Conservation (phyloP, 1,139 yeast genomes). For the Taphrina sp. region DNA sequence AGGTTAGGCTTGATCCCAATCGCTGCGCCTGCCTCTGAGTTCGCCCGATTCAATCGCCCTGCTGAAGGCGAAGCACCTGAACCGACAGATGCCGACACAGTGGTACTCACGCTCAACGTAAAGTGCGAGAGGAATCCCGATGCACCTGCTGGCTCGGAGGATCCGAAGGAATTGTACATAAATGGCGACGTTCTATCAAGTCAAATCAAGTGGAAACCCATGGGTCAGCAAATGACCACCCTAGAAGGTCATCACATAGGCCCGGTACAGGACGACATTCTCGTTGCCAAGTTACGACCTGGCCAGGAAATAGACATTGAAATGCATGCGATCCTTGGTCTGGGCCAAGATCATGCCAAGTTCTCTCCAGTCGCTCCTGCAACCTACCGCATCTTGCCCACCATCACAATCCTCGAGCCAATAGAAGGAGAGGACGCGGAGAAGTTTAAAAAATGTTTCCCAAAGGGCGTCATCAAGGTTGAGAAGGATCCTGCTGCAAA, state of each 20-base stretch:
- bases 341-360: constrained; percentile 95
- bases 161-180: constrained; percentile 77
- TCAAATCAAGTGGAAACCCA: constrained; percentile 86
- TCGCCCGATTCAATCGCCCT: constrained; percentile 54
- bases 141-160: constrained; percentile 74
- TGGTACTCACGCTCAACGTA: constrained; percentile 77
- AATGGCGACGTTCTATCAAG: constrained; percentile 76
- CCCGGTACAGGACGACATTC: constrained; percentile 68
- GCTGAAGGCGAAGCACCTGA: constrained; percentile 44
- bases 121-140: constrained; percentile 81
- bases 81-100: constrained; percentile 79
- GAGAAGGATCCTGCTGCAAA: constrained; percentile 51
- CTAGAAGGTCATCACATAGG: constrained; percentile 63
- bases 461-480: constrained; percentile 85
- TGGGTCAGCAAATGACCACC: constrained; percentile 64
- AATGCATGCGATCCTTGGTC: constrained; percentile 87
- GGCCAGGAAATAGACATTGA: constrained; percentile 91
- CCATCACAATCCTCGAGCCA: constrained; percentile 68
- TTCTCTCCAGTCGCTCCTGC: constrained; percentile 97
- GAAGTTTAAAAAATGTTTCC: constrained; percentile 84
- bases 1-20: constrained; percentile 90
- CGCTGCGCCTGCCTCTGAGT: constrained; percentile 83
- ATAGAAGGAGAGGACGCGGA: constrained; percentile 74
- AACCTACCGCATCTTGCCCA: constrained; percentile 92
- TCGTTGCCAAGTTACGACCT: constrained; percentile 89